Conservation (phyloP, 257 asterid genomes). For the Apocynum venetum region DNA sequence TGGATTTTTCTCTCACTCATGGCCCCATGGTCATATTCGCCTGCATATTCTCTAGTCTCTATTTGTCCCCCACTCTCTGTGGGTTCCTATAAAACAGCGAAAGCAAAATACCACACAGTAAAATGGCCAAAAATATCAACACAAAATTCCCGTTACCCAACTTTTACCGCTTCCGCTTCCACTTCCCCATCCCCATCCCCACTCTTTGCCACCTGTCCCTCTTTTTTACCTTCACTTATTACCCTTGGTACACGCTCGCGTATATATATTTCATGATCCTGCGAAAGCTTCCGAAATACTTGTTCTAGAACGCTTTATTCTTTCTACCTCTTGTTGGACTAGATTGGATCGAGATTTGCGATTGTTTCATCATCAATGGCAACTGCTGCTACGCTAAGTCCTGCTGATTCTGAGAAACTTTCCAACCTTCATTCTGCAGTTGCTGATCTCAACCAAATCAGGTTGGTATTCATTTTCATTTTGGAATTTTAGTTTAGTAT, state of each 20-base stretch:
- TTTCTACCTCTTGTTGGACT: constrained; percentile 7
- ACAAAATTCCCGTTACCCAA: neutral
- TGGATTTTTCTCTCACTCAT: neutral
- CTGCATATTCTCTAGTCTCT: constrained; percentile 32
- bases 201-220: neutral
- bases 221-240: neutral
- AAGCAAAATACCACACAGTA: neutral
- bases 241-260: neutral
- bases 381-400: constrained; percentile 35
- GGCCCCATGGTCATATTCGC: constrained; percentile 28
- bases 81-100: neutral
- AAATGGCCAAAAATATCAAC: too few relatives aligned
- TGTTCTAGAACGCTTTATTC: neutral
- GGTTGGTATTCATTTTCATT: constrained; percentile 23
- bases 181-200: neutral
- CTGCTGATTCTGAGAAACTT: constrained; percentile 63
- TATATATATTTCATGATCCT: neutral
- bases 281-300: neutral
- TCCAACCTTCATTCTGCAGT: constrained; percentile 59
- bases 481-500: neutral
- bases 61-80: neutral
- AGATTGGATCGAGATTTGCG: constrained; percentile 30
- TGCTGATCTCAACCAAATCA: constrained; percentile 67
- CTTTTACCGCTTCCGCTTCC: constrained; percentile 7
- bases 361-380: constrained; percentile 39